Base-by-base conservation (phyloP, 192 early-diverging fungal species). In the Jimgerdemannia flammicorona region DNA sequence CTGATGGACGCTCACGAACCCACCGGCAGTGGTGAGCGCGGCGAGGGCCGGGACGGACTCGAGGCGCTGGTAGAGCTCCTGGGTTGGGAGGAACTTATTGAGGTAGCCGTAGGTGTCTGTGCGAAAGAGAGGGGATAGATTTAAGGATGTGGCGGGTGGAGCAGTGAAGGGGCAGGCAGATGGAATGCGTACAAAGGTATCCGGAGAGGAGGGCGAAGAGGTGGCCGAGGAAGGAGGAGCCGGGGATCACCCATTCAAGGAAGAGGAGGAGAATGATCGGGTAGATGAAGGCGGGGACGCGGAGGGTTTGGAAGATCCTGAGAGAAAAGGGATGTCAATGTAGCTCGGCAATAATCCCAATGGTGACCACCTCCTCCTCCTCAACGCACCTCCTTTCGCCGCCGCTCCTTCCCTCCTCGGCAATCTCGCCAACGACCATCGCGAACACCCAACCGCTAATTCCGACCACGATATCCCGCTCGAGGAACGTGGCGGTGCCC, bases 241-340 rank as follows among this genome's bases (percentile, higher is more conserved):
- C 44, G 9, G 14, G 64, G 29, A 77, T 72, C 8, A 77, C 42
- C 9, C 71, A 72, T 67, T 77, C 75, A 66, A 77, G 66, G 40
- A 77, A 29, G 4, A 77, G 63, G 14, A 77, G 64, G 10, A 77
- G 64, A 6, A 77, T 70, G 64, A 77, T 4, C 41, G 75, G 75
- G 72, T 77, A 77, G 67, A 77, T 72, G 68, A 72, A 72, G 41
- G 75, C 49, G 3, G 75, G 75, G n/a, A 77, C 75, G 66, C 75
- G 65, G 19, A 77, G 43, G 0, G 72, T 40, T 3, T 64, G 70
- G 67, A 72, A 72, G 29, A 77, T 65, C 4, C 75, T 77, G 49
- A 59, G 14, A 59, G 49, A 59, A 59, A 59, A 59, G 49, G 29
- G 29, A 66, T 66, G 29, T 66, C 63, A 43, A 11, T 69, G 40